Evolutionary conservation across 192 early-diverging fungal genomes (phyloP).

Genomic region (Gonapodya prolifera): DNA sequence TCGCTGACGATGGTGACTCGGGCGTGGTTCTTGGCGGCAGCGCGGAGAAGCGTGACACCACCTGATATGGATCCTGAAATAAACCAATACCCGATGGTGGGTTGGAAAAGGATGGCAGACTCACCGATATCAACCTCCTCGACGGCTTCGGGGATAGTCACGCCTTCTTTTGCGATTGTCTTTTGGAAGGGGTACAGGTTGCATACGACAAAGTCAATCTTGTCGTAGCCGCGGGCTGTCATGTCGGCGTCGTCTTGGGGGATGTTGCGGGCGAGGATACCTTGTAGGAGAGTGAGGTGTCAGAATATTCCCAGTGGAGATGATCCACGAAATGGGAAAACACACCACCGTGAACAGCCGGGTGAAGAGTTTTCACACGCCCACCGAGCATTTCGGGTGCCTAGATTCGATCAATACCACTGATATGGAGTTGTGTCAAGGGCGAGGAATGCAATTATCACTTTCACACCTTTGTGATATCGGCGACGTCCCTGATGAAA

Average conservation of each 20-base stretch:
- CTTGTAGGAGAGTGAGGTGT: slow-evolving; percentile 11
- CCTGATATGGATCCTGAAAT: slow-evolving; percentile 28
- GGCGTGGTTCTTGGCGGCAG: slow-evolving; percentile 98
- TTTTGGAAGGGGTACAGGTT: slow-evolving; percentile 98
- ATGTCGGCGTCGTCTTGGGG: slow-evolving; percentile 78
- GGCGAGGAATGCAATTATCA: no score
- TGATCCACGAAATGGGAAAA: background rate
- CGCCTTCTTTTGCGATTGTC: slow-evolving; percentile 74
- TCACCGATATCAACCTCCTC: slow-evolving; percentile 97
- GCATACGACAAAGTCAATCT: slow-evolving; percentile 92
- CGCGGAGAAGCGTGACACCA: slow-evolving; percentile 93
- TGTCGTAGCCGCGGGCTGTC: slow-evolving; percentile 68
- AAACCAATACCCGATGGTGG: background rate
- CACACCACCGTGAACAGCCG: slow-evolving; percentile 87
- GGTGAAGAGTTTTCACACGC: slow-evolving; percentile 97
- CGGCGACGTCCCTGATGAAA: slow-evolving; percentile 80
- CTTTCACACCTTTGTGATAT: no score
- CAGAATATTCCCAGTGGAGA: slow-evolving; percentile 4
- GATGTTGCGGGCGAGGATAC: slow-evolving; percentile 82
- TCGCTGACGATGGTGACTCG: slow-evolving; percentile 87
- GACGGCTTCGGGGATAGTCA: slow-evolving; percentile 87
- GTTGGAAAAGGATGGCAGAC: background rate
- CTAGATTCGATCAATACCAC: no score
- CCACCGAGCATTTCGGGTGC: slow-evolving; percentile 99
- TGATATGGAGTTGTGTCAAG: no score